These are phyloP conservation scores for Monascus purpureus DNA, from an alignment of 495 filamentous ascomycete genomes.

Conservation along the genomic window DNA sequence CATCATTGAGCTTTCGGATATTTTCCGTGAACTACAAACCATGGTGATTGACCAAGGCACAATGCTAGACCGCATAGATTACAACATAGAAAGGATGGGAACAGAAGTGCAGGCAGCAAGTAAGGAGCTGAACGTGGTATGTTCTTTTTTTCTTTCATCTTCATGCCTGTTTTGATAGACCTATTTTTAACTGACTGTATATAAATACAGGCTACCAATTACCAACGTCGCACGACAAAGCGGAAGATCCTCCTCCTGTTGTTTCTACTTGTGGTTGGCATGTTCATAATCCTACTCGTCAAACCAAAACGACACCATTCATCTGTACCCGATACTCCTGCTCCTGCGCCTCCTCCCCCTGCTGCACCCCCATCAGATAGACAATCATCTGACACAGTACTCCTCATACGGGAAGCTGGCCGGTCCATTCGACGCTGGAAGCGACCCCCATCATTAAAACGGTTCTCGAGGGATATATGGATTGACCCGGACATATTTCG, in stretches of 20 bases:
- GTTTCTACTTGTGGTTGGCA: constrained; percentile 64
- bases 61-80: constrained; percentile 95
- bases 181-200: too few relatives aligned
- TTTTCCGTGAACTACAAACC: constrained; percentile 87
- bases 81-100: constrained; percentile 89
- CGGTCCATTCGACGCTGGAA: constrained; percentile 7
- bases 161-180: not conserved
- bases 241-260: constrained; percentile 81
- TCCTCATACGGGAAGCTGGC: constrained; percentile 1
- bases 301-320: constrained; percentile 54
- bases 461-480: constrained; percentile 21
- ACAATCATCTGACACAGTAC: constrained; percentile 2
- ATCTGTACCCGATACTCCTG: constrained; percentile 9
- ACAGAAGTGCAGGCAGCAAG: constrained; percentile 81
- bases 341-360: constrained; percentile 7
- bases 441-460: constrained; percentile 12
- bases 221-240: constrained; percentile 79
- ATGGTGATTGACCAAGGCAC: constrained; percentile 99
- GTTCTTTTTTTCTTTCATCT: constrained; percentile 8
- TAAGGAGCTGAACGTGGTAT: constrained; percentile 74
- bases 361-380: constrained; percentile 5
- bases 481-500: constrained; percentile 28
- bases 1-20: constrained; percentile 90
- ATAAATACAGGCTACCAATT: constrained; percentile 48
- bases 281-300: constrained; percentile 73